Evolutionary conservation across 495 filamentous ascomycete species (phyloP).

Genomic region (Barbatosphaeria neglecta): DNA sequence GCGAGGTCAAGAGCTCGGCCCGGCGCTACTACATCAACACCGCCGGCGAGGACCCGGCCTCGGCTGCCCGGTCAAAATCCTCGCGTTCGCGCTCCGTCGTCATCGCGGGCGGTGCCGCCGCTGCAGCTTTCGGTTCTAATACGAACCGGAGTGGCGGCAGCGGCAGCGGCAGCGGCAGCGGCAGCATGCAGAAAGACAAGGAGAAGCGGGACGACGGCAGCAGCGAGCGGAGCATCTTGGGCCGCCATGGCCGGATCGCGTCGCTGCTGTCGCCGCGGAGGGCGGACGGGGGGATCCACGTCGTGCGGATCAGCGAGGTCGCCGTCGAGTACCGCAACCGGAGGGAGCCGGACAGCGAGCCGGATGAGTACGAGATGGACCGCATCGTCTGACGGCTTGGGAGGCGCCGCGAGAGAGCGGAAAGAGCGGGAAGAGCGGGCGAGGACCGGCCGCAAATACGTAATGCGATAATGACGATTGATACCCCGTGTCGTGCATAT

Average conservation of each 20-base stretch:
- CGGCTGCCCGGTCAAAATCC: no score
- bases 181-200: neutral
- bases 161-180: neutral
- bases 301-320: neutral
- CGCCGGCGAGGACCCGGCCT: neutral
- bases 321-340: neutral
- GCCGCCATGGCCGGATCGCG: no score
- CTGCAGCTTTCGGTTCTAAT: neutral
- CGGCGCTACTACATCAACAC: neutral
- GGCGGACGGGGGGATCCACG: neutral
- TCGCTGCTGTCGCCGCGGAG: neutral
- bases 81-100: no score
- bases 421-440: no score
- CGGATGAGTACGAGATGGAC: neutral
- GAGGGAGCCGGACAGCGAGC: neutral
- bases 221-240: neutral
- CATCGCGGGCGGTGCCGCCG: no score
- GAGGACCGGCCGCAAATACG: no score
- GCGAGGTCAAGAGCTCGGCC: constrained; percentile 6
- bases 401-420: no score
- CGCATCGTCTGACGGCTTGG: no score
- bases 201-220: neutral
- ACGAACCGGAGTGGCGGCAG: neutral
- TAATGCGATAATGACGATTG: no score
- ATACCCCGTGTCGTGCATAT: no score